Conservation (phyloP, 495 filamentous ascomycete species). For the Choiromyces venosus region DNA sequence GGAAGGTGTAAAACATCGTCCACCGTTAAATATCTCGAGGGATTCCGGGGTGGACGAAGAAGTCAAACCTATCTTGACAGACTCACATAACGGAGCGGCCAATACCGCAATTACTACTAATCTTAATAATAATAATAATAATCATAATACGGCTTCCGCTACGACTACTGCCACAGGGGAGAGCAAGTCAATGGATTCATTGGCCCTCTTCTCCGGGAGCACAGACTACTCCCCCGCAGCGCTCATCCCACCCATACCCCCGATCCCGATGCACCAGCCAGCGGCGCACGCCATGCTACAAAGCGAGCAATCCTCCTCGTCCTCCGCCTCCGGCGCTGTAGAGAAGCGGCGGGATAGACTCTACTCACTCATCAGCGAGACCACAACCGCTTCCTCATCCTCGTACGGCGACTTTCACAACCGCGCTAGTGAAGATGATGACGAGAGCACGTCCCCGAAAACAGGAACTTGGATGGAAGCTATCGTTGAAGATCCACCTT, state of each 20-base stretch:
- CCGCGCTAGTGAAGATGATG: constrained; percentile 20
- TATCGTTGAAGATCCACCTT: constrained; percentile 19
- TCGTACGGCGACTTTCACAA: constrained; percentile 27
- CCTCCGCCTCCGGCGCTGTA: constrained; percentile 1
- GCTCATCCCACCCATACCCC: neutral
- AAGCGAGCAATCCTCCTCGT: constrained; percentile 7
- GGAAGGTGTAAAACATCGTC: neutral
- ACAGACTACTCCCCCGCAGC: constrained; percentile 1
- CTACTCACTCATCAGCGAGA: constrained; percentile 28
- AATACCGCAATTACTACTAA: neutral
- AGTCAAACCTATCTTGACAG: neutral
- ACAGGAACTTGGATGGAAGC: constrained; percentile 25
- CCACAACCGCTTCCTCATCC: constrained; percentile 23
- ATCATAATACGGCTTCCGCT: neutral
- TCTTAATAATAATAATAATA: neutral
- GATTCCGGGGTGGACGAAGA: neutral
- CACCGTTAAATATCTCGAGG: neutral
- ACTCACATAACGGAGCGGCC: neutral
- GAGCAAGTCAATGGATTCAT: constrained; percentile 6
- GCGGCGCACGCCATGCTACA: neutral
- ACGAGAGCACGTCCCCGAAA: constrained; percentile 12
- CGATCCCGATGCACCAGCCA: constrained; percentile 1
- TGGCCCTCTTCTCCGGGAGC: neutral
- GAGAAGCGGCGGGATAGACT: constrained; percentile 27
- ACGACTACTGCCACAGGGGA: neutral